A percentile compares a stretch with the other conserved stretches of the same genome.
Evolutionary conservation across 768 basidiomycete species (phyloP).

Genomic region (Suillus variegatus): DNA sequence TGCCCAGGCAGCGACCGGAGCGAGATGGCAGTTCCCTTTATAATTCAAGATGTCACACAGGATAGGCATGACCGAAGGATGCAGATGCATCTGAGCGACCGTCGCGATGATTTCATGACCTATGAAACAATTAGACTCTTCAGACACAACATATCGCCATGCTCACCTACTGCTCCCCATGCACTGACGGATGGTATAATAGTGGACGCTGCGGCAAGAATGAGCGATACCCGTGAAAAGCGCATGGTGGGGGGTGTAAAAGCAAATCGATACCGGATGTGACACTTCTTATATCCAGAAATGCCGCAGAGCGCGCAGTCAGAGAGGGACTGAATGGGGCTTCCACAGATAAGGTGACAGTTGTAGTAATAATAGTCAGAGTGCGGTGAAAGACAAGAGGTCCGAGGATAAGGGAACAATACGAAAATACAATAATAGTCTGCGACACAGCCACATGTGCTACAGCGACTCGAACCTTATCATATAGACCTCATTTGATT

Average conservation of each 20-base stretch:
- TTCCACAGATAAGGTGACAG: neutral
- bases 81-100: conserved; percentile 89
- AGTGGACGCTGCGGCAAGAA: conserved; percentile 17
- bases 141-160: neutral
- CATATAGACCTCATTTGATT: conserved; percentile 16
- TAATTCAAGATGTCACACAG: conserved; percentile 72
- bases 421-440: neutral
- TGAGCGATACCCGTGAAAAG: conserved; percentile 12
- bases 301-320: neutral
- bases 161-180: conserved; percentile 44
- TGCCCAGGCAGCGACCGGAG: conserved; percentile 87
- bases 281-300: neutral
- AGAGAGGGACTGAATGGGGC: neutral
- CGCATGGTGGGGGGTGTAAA: conserved; percentile 23
- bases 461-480: neutral
- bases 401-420: neutral
- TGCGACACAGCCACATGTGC: neutral
- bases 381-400: neutral
- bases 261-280: neutral
- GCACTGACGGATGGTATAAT: conserved; percentile 31
- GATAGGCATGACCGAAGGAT: conserved; percentile 64
- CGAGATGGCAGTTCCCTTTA: conserved; percentile 67
- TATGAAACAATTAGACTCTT: conserved; percentile 22
- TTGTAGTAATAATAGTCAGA: neutral
- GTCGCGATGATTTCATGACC: conserved; percentile 95